Evolutionary conservation across 208 protist species (phyloP).

Genomic region (Crithidia brevicula): DNA sequence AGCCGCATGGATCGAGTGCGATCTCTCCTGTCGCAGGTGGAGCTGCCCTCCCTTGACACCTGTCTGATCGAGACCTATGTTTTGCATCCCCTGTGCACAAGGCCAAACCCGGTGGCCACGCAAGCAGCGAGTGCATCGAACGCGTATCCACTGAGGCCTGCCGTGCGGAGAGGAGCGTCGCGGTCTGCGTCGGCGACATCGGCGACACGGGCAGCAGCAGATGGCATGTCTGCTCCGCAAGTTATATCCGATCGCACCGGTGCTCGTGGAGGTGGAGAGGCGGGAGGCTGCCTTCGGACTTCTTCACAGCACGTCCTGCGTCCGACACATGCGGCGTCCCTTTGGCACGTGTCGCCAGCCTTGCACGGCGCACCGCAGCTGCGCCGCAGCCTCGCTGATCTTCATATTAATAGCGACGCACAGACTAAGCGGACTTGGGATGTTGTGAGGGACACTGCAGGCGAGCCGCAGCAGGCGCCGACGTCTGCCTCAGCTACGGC

Average conservation of each 20-base stretch:
- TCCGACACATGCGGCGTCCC: too few species aligned
- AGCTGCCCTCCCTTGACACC: slow-evolving; percentile 23
- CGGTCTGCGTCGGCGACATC: too few species aligned
- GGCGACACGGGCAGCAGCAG: not conserved
- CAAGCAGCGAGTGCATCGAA: too few species aligned
- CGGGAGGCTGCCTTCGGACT: too few species aligned
- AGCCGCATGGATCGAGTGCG: slow-evolving; percentile 3
- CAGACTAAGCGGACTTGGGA: not conserved
- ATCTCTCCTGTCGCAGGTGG: slow-evolving; percentile 12
- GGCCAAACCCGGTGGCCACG: not conserved
- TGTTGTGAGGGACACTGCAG: too few species aligned
- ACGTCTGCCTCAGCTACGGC: not conserved
- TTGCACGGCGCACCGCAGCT: not conserved
- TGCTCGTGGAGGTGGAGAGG: not conserved
- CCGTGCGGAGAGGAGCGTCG: too few species aligned
- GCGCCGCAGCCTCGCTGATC: not conserved
- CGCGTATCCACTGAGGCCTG: too few species aligned
- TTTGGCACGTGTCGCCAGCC: too few species aligned
- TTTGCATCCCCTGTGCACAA: not conserved
- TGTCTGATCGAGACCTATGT: slow-evolving; percentile 11
- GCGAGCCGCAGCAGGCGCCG: too few species aligned
- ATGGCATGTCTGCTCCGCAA: too few species aligned
- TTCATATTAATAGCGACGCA: not conserved
- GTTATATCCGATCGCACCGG: too few species aligned
- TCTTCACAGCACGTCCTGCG: too few species aligned